Percentiles rank a stretch among this genome's conserved stretches.
Conservation (phyloP, 768 basidiomycete genomes). For the Kwoniella pini region DNA sequence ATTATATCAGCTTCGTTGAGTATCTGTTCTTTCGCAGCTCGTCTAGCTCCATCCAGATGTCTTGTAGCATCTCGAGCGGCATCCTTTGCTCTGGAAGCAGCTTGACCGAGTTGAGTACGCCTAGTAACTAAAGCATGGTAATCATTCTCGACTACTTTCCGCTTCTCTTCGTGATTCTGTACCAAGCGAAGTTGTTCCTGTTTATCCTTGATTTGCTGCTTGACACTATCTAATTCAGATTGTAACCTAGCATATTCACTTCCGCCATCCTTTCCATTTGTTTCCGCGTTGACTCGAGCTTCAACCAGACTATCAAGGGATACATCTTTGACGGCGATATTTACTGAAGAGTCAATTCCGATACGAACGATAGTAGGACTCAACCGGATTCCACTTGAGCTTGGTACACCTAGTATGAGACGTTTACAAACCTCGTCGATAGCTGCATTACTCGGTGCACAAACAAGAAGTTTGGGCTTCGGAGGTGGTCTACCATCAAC, state of each 20-base stretch:
- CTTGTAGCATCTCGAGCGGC: conserved; percentile 76
- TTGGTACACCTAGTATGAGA: conserved; percentile 73
- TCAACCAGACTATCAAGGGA: conserved; percentile 85
- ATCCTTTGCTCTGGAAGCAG: conserved; percentile 76
- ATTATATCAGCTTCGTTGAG: conserved; percentile 87
- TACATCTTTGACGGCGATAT: conserved; percentile 76
- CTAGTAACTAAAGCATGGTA: conserved; percentile 67
- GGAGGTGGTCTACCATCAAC: conserved; percentile 59
- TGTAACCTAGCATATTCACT: conserved; percentile 65
- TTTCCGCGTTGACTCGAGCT: conserved; percentile 56
- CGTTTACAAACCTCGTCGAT: conserved; percentile 93
- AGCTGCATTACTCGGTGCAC: conserved; percentile 97
- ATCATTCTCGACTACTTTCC: conserved; percentile 67
- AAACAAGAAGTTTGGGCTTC: conserved; percentile 77
- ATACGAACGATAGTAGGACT: conserved; percentile 84
- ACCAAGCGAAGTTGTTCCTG: conserved; percentile 63
- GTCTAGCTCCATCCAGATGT: conserved; percentile 75
- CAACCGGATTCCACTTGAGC: conserved; percentile 61
- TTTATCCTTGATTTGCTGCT: conserved; percentile 64
- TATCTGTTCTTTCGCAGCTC: conserved; percentile 73
- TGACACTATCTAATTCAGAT: conserved; percentile 70
- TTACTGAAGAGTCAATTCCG: conserved; percentile 73
- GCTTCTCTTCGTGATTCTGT: conserved; percentile 63
- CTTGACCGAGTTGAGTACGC: conserved; percentile 66
- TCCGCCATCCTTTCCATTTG: conserved; percentile 51